Evolutionary conservation across 2,329 filamentous ascomycete genomes (phyloP).

Genomic region (Harringtonia lauricola): DNA sequence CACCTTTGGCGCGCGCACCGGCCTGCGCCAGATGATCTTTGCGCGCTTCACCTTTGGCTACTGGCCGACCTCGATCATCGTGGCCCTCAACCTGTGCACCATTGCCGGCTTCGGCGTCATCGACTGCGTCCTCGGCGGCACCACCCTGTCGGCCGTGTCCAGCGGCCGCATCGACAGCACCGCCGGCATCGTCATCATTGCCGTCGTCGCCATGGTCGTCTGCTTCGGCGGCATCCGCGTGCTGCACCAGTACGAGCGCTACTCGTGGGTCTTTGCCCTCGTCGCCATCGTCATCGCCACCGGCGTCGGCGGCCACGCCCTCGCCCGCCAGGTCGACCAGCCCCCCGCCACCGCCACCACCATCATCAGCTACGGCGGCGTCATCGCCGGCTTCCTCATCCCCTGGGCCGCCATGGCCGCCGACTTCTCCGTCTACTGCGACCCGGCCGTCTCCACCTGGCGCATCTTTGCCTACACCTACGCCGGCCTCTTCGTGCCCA

Average conservation of each 20-base stretch:
- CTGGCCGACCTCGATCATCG: slow-evolving; percentile 47
- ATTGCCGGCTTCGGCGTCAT: slow-evolving; percentile 53
- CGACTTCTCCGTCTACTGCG: no score
- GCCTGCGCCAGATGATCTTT: slow-evolving; percentile 55
- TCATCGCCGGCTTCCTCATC: slow-evolving; percentile 31
- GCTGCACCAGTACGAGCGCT: slow-evolving; percentile 13
- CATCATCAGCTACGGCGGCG: slow-evolving; percentile 43
- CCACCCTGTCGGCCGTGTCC: slow-evolving; percentile 43
- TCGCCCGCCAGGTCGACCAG: slow-evolving; percentile 14
- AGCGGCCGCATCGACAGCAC: slow-evolving; percentile 35
- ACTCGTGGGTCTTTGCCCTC: slow-evolving; percentile 11
- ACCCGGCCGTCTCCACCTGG: neutral
- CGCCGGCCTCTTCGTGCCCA: slow-evolving; percentile 41
- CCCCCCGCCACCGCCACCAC: slow-evolving; percentile 15
- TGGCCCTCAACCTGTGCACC: slow-evolving; percentile 51
- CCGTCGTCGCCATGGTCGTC: slow-evolving; percentile 15
- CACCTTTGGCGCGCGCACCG: slow-evolving; percentile 48
- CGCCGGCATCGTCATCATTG: slow-evolving; percentile 46
- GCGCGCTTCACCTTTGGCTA: slow-evolving; percentile 52
- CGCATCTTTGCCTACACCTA: slow-evolving; percentile 45
- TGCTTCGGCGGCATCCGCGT: slow-evolving; percentile 12
- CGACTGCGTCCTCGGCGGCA: slow-evolving; percentile 48
- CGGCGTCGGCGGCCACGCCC: slow-evolving; percentile 9
- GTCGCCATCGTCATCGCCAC: slow-evolving; percentile 11
- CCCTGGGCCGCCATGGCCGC: neutral